Evolutionary conservation across 2,329 filamentous ascomycete genomes (phyloP).

Genomic region (Fusarium sp.): DNA sequence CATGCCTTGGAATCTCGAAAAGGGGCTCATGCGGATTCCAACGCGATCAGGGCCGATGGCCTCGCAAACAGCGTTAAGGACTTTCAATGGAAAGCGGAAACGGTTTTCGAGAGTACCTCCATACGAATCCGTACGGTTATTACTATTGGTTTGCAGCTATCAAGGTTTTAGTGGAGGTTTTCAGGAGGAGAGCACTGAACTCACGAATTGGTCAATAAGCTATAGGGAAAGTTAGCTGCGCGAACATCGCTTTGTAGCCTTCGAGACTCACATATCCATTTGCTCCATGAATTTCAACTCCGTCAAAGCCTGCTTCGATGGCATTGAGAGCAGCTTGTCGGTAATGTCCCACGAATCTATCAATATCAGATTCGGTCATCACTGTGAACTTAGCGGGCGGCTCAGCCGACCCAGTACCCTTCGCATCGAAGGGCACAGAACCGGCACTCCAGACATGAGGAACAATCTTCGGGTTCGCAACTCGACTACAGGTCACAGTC

Average conservation of each 20-base stretch:
- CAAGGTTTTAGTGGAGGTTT: not conserved
- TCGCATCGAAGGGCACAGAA: slow-evolving; percentile 14
- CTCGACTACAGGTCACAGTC: slow-evolving; percentile 17
- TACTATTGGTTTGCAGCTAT: slow-evolving; percentile 53
- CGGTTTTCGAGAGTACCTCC: slow-evolving; percentile 64
- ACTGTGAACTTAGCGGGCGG: slow-evolving; percentile 47
- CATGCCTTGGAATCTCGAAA: slow-evolving; percentile 69
- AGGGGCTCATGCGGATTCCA: slow-evolving; percentile 68
- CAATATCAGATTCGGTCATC: slow-evolving; percentile 72
- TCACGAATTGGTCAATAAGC: slow-evolving; percentile 64
- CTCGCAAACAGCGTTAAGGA: slow-evolving; percentile 53
- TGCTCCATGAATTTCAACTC: slow-evolving; percentile 68
- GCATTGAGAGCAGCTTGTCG: slow-evolving; percentile 62
- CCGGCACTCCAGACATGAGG: slow-evolving; percentile 30
- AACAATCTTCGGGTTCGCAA: slow-evolving; percentile 31
- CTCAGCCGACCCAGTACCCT: slow-evolving; percentile 9
- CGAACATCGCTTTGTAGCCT: not conserved
- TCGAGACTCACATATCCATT: slow-evolving; percentile 63
- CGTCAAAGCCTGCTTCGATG: slow-evolving; percentile 72
- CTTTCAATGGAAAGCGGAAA: slow-evolving; percentile 58
- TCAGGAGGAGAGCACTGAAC: not conserved
- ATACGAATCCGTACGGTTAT: slow-evolving; percentile 60
- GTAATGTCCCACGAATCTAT: slow-evolving; percentile 67
- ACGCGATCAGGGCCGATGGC: slow-evolving; percentile 61
- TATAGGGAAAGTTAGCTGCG: slow-evolving; percentile 9